Conservation (phyloP, 257 asterid genomes). For the Knoxia roxburghii region DNA sequence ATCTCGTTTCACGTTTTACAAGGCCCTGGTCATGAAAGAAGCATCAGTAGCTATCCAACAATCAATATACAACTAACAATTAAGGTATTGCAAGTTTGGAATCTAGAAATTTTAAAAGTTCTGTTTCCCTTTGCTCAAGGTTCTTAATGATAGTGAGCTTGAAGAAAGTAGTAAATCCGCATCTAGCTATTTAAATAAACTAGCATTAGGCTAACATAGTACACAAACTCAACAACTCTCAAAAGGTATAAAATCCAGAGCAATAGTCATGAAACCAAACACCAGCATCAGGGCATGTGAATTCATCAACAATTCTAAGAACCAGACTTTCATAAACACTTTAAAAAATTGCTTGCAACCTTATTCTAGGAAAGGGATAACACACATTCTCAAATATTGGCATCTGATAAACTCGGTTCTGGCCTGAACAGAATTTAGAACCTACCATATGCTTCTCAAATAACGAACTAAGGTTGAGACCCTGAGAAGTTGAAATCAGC, state of each 20-base stretch:
- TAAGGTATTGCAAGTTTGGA: neutral
- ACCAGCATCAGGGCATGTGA: neutral
- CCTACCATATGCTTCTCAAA: slow-evolving; percentile 90
- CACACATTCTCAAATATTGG: too few species aligned
- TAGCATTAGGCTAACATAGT: neutral
- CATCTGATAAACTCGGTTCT: too few species aligned
- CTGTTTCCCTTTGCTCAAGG: neutral
- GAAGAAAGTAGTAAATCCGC: neutral
- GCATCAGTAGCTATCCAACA: neutral
- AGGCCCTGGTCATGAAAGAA: slow-evolving; percentile 19
- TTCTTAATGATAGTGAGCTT: neutral
- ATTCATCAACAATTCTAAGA: neutral
- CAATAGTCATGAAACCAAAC: neutral
- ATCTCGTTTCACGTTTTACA: slow-evolving; percentile 66
- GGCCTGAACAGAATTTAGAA: slow-evolving; percentile 1
- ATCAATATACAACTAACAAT: neutral
- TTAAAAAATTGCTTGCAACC: neutral
- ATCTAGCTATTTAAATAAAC: neutral
- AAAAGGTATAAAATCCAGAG: neutral
- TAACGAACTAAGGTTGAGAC: slow-evolving; percentile 82
- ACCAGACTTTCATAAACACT: neutral
- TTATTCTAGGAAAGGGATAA: neutral
- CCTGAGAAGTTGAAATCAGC: slow-evolving; percentile 94
- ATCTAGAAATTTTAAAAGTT: neutral
- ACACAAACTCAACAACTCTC: neutral